phyloP scores from a whole-genome alignment of 495 filamentous ascomycete species.

The Emericellopsis terricola region DNA sequence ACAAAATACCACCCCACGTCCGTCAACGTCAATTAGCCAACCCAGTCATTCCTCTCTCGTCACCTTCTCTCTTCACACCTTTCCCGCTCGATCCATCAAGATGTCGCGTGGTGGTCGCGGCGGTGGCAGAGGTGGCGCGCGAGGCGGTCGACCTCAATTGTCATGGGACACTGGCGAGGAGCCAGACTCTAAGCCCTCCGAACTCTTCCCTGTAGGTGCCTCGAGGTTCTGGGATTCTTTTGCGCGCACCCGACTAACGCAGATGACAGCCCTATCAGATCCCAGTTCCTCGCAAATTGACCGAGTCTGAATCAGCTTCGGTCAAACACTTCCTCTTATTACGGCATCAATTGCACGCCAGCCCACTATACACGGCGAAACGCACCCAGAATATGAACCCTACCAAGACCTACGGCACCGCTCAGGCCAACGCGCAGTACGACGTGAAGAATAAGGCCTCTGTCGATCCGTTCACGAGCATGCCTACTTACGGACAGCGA shows the following conservation, averaged over 20 bases:
- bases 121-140: constrained; percentile 14
- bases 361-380: constrained; percentile 29
- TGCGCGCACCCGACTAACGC: not conserved
- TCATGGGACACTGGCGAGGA: constrained; percentile 15
- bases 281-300: constrained; percentile 18
- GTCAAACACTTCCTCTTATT: constrained; percentile 27
- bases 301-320: constrained; percentile 20
- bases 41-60: too few relatives aligned
- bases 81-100: too few relatives aligned
- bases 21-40: too few relatives aligned
- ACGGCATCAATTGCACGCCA: constrained; percentile 26
- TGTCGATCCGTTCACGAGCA: constrained; percentile 30
- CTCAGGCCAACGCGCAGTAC: constrained; percentile 31
- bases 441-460: constrained; percentile 25
- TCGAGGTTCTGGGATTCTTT: too few relatives aligned
- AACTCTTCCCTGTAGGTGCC: constrained; percentile 23
- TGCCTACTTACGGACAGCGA: constrained; percentile 30
- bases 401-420: constrained; percentile 24
- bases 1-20: too few relatives aligned
- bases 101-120: constrained; percentile 10
- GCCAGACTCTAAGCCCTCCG: constrained; percentile 21
- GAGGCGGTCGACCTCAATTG: constrained; percentile 14
- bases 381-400: constrained; percentile 7
- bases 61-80: too few relatives aligned
- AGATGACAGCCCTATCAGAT: constrained; percentile 19